Evolutionary conservation across 2,329 filamentous ascomycete species (phyloP).

Genomic region (Ascocoryne sarcoides): DNA sequence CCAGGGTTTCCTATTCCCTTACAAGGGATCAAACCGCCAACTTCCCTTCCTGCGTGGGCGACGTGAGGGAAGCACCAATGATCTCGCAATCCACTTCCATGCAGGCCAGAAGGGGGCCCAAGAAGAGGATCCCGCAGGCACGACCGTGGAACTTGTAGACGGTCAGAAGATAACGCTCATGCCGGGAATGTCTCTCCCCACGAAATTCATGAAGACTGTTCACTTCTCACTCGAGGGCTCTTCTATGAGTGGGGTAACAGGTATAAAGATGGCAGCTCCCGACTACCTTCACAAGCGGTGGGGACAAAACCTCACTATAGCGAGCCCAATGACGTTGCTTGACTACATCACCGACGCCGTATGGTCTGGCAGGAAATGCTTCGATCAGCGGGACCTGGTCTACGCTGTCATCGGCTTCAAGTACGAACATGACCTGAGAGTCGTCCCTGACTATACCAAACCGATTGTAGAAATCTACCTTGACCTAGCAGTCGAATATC

Average conservation of each 20-base stretch:
- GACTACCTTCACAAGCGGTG: not conserved
- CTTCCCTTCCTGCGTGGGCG: not conserved
- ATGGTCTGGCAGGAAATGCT: not conserved
- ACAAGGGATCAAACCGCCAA: not conserved
- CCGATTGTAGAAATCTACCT: not conserved
- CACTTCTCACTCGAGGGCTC: not conserved
- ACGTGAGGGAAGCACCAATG: no score
- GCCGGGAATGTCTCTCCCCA: not conserved
- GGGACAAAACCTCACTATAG: not conserved
- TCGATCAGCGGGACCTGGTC: not conserved
- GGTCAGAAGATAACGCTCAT: not conserved
- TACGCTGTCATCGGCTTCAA: conserved; percentile 1
- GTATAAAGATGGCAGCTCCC: not conserved
- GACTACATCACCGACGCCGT: conserved; percentile 1
- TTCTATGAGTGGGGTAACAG: not conserved
- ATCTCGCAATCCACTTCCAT: not conserved
- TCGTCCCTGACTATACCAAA: not conserved
- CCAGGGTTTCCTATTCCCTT: not conserved
- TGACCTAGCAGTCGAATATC: not conserved
- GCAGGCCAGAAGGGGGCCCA: not conserved
- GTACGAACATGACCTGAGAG: not conserved
- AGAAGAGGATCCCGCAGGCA: not conserved
- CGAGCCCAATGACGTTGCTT: not conserved
- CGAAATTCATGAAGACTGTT: not conserved
- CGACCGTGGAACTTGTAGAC: not conserved